phyloP scores from a whole-genome alignment of 2,329 filamentous ascomycete genomes.

The Fusarium staphyleae region DNA sequence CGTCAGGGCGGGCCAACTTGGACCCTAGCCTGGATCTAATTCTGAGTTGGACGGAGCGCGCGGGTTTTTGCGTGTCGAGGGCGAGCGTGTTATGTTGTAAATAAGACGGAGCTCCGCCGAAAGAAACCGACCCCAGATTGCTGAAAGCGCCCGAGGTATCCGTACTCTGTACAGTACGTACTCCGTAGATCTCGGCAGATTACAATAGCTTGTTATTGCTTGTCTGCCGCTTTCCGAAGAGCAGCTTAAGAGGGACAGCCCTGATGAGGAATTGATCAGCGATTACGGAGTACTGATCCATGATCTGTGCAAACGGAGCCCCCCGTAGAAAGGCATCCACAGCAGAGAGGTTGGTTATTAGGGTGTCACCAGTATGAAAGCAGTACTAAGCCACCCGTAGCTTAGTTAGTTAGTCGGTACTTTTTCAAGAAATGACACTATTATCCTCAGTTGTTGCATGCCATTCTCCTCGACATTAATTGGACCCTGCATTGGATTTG shows the following conservation, averaged over 20 bases:
- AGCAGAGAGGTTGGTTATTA: background rate
- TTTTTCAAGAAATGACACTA: too few species aligned
- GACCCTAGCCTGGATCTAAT: too few species aligned
- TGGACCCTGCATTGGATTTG: slow-evolving; percentile 1
- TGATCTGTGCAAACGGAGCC: slow-evolving; percentile 15
- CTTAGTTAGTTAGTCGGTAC: too few species aligned
- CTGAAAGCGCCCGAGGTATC: slow-evolving; percentile 10
- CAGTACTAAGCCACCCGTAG: too few species aligned
- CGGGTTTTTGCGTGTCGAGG: background rate
- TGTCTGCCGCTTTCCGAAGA: slow-evolving; percentile 7
- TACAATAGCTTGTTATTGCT: slow-evolving; percentile 4
- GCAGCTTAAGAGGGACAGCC: background rate
- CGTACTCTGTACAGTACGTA: too few species aligned
- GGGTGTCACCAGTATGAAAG: background rate
- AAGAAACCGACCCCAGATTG: slow-evolving; percentile 19
- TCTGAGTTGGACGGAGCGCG: too few species aligned
- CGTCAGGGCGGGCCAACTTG: slow-evolving; percentile 29
- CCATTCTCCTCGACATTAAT: background rate
- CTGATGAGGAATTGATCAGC: slow-evolving; percentile 25
- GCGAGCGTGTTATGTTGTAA: background rate
- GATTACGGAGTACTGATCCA: slow-evolving; percentile 21
- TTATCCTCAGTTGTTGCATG: too few species aligned
- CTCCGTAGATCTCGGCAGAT: slow-evolving; percentile 33
- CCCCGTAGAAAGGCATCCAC: background rate
- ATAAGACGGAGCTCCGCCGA: background rate